A percentile compares a stretch with the other conserved stretches of the same genome.
Evolutionary conservation across 2,329 filamentous ascomycete genomes (phyloP).

Genomic region (Nemania abortiva): DNA sequence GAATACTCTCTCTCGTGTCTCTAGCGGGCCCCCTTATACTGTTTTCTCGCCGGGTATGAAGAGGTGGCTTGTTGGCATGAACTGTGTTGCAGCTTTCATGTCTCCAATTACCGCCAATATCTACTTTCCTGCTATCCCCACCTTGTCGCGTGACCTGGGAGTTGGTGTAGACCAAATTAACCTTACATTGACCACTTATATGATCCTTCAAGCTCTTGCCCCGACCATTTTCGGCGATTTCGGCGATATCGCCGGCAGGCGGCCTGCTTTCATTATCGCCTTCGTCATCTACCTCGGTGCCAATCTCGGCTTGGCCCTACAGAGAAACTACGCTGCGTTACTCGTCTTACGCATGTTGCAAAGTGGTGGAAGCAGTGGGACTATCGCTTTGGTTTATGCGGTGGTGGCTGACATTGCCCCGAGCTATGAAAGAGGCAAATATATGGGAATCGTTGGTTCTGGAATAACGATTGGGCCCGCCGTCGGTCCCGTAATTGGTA

Average conservation of each 20-base stretch:
- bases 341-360: constrained; percentile 72
- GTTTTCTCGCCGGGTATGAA: constrained; percentile 58
- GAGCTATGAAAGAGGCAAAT: constrained; percentile 76
- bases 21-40: constrained; percentile 57
- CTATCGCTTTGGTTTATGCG: constrained; percentile 77
- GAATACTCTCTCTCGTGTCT: constrained; percentile 50
- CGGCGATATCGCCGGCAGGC: constrained; percentile 69
- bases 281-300: constrained; percentile 69
- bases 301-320: constrained; percentile 70
- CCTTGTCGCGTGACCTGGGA: constrained; percentile 55
- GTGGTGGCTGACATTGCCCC: constrained; percentile 79
- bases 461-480: constrained; percentile 68
- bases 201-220: constrained; percentile 73
- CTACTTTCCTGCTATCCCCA: constrained; percentile 60
- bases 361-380: constrained; percentile 73
- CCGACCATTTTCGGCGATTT: constrained; percentile 73
- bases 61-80: constrained; percentile 66
- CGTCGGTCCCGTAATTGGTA: constrained; percentile 48
- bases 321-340: constrained; percentile 68
- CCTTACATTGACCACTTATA: constrained; percentile 69
- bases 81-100: constrained; percentile 64
- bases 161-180: constrained; percentile 59
- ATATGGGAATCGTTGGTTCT: constrained; percentile 75
- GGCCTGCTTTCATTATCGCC: constrained; percentile 71
- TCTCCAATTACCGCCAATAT: constrained; percentile 72